phyloP scores from a whole-genome alignment of 2,329 filamentous ascomycete species.

The Arthrobotrys sinensis region DNA sequence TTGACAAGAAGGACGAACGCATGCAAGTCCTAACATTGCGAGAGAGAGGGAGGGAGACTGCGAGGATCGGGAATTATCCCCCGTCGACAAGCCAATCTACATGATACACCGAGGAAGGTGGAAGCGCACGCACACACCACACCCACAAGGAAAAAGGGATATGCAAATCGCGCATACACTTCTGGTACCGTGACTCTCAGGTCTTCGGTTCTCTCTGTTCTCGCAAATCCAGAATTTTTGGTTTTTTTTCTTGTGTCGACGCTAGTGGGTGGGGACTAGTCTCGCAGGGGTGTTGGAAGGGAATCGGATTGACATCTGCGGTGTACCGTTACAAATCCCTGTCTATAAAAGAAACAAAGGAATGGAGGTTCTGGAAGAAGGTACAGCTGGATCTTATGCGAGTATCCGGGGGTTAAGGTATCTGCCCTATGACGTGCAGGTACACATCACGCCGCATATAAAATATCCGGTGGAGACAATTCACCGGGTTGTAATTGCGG shows the following conservation, averaged over 20 bases:
- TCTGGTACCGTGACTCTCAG: conserved; percentile 55
- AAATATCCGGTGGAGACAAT: conserved; percentile 17
- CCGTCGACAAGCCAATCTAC: background rate
- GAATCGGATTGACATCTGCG: conserved; percentile 43
- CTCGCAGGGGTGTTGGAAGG: conserved; percentile 8
- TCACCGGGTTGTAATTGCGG: background rate
- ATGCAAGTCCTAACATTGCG: too few relatives aligned
- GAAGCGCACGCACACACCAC: conserved; percentile 12
- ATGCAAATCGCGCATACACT: conserved; percentile 61
- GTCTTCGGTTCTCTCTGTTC: background rate
- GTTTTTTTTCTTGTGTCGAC: conserved; percentile 15
- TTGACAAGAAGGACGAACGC: too few relatives aligned
- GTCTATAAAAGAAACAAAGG: background rate
- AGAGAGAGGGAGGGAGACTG: background rate
- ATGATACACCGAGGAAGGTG: conserved; percentile 18
- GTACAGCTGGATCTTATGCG: conserved; percentile 31
- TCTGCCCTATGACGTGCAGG: conserved; percentile 40
- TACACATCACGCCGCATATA: conserved; percentile 28
- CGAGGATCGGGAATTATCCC: background rate
- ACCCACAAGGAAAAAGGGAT: conserved; percentile 20
- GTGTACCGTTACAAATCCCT: conserved; percentile 57
- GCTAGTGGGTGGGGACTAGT: conserved; percentile 15
- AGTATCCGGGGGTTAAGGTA: conserved; percentile 8
- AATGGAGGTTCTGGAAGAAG: conserved; percentile 20
- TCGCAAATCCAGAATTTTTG: background rate